Conservation (phyloP, 1,284 basidiomycete species). For the Phellopilus nigrolimitatus region DNA sequence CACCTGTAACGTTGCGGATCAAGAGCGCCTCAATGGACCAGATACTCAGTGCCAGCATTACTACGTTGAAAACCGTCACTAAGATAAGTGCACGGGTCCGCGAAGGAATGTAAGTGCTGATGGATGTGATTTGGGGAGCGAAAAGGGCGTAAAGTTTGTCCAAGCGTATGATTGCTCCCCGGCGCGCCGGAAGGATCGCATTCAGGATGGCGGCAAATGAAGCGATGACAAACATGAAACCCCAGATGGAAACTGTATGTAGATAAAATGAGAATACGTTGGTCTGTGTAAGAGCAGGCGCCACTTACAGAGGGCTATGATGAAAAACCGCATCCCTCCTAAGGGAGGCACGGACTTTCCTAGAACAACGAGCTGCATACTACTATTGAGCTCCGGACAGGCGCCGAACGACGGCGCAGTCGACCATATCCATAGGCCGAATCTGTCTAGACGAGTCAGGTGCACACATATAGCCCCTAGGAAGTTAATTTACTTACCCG, state of each 20-base stretch:
- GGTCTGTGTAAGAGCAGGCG: not conserved
- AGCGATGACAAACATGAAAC: slow-evolving; percentile 12
- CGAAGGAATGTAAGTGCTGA: slow-evolving; percentile 4
- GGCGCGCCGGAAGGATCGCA: not conserved
- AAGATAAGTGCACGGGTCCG: not conserved
- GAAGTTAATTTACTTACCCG: slow-evolving; percentile 9
- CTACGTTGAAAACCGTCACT: slow-evolving; percentile 17
- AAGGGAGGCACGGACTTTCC: slow-evolving; percentile 16
- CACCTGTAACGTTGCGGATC: slow-evolving; percentile 6
- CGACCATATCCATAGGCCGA: slow-evolving; percentile 19
- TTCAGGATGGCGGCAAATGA: slow-evolving; percentile 5
- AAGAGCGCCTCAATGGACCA: slow-evolving; percentile 17
- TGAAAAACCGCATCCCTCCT: slow-evolving; percentile 15
- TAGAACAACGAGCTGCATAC: slow-evolving; percentile 13
- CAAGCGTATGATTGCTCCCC: not conserved
- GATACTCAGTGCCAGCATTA: slow-evolving; percentile 15
- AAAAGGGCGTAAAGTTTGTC: not conserved
- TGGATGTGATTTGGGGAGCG: not conserved
- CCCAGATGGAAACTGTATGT: slow-evolving; percentile 14
- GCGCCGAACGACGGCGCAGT: slow-evolving; percentile 14
- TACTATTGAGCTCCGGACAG: slow-evolving; percentile 14
- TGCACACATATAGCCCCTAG: not conserved
- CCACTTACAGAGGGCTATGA: slow-evolving; percentile 15
- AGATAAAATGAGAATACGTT: not conserved
- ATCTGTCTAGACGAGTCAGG: slow-evolving; percentile 2